A percentile compares a stretch with the other conserved stretches of the same genome.
These are phyloP conservation scores for Rhodotorula sp. DNA, from an alignment of 1,284 basidiomycete species.

Conservation along the genomic window DNA sequence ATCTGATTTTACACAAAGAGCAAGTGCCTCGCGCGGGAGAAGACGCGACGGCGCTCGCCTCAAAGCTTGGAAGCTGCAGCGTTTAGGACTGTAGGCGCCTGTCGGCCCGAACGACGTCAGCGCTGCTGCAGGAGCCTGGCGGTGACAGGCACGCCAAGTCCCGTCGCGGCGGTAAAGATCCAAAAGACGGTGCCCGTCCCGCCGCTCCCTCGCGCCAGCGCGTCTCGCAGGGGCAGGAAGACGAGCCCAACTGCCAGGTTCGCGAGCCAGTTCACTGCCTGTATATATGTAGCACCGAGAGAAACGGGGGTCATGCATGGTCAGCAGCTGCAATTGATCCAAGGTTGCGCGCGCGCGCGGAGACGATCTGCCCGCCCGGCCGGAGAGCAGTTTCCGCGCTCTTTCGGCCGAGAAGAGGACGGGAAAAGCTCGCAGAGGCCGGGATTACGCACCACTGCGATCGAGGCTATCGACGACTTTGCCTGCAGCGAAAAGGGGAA, in stretches of 20 bases:
- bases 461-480: constrained; percentile 37
- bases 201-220: constrained; percentile 13
- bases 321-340: neutral
- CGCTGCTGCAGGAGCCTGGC: constrained; percentile 7
- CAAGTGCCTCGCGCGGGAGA: too few species aligned
- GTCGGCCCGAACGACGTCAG: neutral
- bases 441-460: constrained; percentile 30
- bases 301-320: neutral
- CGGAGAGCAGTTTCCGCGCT: neutral
- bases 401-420: neutral
- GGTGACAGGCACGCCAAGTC: constrained; percentile 17
- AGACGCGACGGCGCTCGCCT: too few species aligned
- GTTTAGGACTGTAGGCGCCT: neutral
- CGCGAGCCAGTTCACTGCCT: constrained; percentile 41
- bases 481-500: constrained; percentile 11
- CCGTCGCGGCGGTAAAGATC: constrained; percentile 28
- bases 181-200: constrained; percentile 35
- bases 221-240: constrained; percentile 38
- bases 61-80: too few species aligned
- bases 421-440: neutral
- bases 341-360: neutral
- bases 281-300: neutral
- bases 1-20: too few species aligned
- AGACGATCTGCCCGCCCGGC: neutral
- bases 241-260: constrained; percentile 39